phyloP scores from a whole-genome alignment of 306 rosid species.

The Morella rubra region DNA sequence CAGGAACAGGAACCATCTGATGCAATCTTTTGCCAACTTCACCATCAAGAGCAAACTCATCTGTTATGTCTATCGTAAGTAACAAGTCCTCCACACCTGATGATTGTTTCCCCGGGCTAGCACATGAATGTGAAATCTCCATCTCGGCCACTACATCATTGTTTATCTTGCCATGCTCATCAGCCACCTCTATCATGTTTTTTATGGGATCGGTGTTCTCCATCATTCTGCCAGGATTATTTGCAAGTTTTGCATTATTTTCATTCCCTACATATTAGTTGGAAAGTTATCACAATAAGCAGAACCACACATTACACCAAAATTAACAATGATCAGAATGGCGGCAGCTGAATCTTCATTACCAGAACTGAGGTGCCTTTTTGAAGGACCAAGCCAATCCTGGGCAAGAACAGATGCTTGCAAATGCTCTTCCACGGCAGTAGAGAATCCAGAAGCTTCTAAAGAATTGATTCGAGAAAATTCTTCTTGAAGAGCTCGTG shows the following conservation, averaged over 20 bases:
- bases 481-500: slow-evolving; percentile 87
- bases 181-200: slow-evolving; percentile 23
- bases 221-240: slow-evolving; percentile 32
- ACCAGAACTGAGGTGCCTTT: slow-evolving; percentile 47
- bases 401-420: slow-evolving; percentile 65
- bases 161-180: slow-evolving; percentile 32
- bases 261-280: slow-evolving; percentile 44
- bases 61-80: slow-evolving; percentile 60
- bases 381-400: slow-evolving; percentile 66
- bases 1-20: slow-evolving; percentile 88
- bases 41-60: slow-evolving; percentile 79
- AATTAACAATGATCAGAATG: slow-evolving; percentile 28
- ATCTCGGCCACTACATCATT: slow-evolving; percentile 31
- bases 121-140: slow-evolving; percentile 39
- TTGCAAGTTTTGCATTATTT: slow-evolving; percentile 34
- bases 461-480: slow-evolving; percentile 52
- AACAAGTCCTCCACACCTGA: slow-evolving; percentile 37
- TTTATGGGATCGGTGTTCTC: slow-evolving; percentile 28
- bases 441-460: slow-evolving; percentile 47
- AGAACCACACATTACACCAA: not conserved
- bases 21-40: slow-evolving; percentile 89
- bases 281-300: slow-evolving; percentile 31
- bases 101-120: slow-evolving; percentile 42
- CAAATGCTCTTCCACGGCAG: slow-evolving; percentile 42
- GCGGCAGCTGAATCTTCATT: slow-evolving; percentile 6